phyloP scores from a whole-genome alignment of 495 filamentous ascomycete genomes.

The Xylaria grammica region DNA sequence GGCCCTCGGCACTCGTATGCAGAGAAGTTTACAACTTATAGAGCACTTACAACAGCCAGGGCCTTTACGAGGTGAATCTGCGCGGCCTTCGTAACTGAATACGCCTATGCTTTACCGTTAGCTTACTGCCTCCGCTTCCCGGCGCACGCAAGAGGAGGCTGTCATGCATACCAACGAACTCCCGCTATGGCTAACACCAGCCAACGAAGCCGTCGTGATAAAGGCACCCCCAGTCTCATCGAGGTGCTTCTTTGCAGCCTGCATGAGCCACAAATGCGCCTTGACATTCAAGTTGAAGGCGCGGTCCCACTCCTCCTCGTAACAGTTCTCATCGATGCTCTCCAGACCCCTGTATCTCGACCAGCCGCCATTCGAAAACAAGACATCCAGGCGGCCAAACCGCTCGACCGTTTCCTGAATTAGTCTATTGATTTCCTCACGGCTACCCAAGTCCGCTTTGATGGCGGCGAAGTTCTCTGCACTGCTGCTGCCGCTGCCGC shows the following conservation, averaged over 20 bases:
- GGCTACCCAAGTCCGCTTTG: conserved; percentile 56
- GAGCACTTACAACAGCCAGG: conserved; percentile 41
- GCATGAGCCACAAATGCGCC: conserved; percentile 60
- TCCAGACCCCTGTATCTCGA: conserved; percentile 55
- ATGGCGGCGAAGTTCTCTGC: conserved; percentile 45
- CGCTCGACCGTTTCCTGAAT: conserved; percentile 45
- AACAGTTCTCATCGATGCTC: conserved; percentile 59
- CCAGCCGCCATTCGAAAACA: conserved; percentile 65
- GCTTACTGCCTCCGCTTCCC: not conserved
- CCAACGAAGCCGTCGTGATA: conserved; percentile 57
- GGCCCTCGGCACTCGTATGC: not conserved
- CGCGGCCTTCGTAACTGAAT: conserved; percentile 61
- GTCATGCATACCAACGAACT: conserved; percentile 48
- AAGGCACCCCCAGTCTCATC: conserved; percentile 57
- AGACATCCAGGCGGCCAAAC: conserved; percentile 58
- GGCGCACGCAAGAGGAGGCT: not conserved
- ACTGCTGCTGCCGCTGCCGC: not conserved
- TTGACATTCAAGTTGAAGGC: conserved; percentile 66
- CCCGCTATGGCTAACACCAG: conserved; percentile 58
- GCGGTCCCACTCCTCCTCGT: conserved; percentile 62
- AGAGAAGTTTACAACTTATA: not conserved
- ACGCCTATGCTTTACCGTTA: conserved; percentile 38
- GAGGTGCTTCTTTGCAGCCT: conserved; percentile 52
- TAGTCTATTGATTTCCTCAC: conserved; percentile 48
- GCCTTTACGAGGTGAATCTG: conserved; percentile 61